These are phyloP conservation scores for Chondrus crispus DNA, from an alignment of 23 red algal species.

Conservation along the genomic window DNA sequence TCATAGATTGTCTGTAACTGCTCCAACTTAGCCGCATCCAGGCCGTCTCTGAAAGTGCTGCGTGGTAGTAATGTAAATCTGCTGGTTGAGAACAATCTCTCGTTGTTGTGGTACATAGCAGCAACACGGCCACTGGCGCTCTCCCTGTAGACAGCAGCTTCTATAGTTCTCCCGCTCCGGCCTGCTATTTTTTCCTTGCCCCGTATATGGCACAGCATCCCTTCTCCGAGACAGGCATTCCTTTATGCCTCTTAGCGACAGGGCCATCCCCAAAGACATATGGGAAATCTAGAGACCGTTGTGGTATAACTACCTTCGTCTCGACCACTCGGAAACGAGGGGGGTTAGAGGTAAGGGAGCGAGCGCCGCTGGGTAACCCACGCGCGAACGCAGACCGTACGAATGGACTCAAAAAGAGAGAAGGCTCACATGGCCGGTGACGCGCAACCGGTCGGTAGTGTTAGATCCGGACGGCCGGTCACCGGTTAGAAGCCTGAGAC, in stretches of 20 bases:
- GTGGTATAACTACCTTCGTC: not conserved
- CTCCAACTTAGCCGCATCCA: too few species aligned
- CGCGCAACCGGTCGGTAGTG: too few species aligned
- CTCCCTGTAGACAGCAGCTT: conserved; percentile 12
- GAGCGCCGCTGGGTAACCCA: too few species aligned
- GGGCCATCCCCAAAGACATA: not conserved
- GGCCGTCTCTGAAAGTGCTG: not conserved
- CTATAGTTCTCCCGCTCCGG: not conserved
- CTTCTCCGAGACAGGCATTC: not conserved
- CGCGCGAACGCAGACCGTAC: too few species aligned
- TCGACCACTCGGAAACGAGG: too few species aligned
- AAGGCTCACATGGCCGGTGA: too few species aligned
- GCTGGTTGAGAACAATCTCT: not conserved
- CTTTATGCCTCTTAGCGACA: not conserved
- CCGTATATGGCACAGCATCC: conserved; percentile 1
- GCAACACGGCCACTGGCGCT: conserved; percentile 21
- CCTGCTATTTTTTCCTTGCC: not conserved
- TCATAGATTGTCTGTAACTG: too few species aligned
- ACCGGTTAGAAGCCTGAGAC: too few species aligned
- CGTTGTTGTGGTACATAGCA: conserved; percentile 13
- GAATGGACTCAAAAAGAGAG: too few species aligned
- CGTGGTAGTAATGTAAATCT: not conserved
- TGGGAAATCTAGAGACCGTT: not conserved
- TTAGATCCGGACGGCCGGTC: too few species aligned
- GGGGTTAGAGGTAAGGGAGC: too few species aligned